Percentiles rank a stretch among this genome's conserved stretches.
phyloP scores from a whole-genome alignment of 306 rosid genomes.

The Begonia peltatifolia region DNA sequence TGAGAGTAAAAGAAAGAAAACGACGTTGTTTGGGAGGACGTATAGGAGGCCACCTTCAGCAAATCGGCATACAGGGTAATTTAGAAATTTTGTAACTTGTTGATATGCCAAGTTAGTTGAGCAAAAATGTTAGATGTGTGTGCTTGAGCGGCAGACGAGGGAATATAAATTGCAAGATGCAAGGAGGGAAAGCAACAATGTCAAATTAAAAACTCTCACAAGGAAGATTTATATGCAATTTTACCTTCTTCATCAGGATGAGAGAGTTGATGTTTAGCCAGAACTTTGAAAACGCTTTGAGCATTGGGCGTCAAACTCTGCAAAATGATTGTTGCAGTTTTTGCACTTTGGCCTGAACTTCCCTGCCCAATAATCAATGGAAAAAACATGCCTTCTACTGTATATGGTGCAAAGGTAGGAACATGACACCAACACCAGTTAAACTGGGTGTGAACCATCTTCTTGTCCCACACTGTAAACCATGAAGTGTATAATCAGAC shows the following conservation, averaged over 20 bases:
- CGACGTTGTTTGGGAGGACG: too few relatives aligned
- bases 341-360: conserved; percentile 54
- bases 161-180: too few relatives aligned
- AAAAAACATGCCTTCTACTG: conserved; percentile 66
- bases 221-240: conserved; percentile 1
- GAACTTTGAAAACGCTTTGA: conserved; percentile 83
- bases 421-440: conserved; percentile 95
- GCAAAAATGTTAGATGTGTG: too few relatives aligned
- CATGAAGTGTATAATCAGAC: background rate
- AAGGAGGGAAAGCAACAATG: too few relatives aligned
- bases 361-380: conserved; percentile 74
- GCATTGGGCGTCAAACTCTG: conserved; percentile 92
- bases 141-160: too few relatives aligned
- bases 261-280: conserved; percentile 67
- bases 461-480: conserved; percentile 80
- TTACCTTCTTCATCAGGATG: conserved; percentile 77
- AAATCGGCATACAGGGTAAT: too few relatives aligned
- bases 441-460: conserved; percentile 79
- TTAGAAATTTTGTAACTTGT: too few relatives aligned
- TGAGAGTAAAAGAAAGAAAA: too few relatives aligned
- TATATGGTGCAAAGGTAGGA: conserved; percentile 79
- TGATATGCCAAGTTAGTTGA: too few relatives aligned
- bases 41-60: too few relatives aligned
- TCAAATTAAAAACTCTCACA: too few relatives aligned
- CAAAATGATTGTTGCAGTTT: conserved; percentile 71